Evolutionary conservation across 2,329 filamentous ascomycete genomes (phyloP).

Genomic region (Paraphoma chrysanthemicola): DNA sequence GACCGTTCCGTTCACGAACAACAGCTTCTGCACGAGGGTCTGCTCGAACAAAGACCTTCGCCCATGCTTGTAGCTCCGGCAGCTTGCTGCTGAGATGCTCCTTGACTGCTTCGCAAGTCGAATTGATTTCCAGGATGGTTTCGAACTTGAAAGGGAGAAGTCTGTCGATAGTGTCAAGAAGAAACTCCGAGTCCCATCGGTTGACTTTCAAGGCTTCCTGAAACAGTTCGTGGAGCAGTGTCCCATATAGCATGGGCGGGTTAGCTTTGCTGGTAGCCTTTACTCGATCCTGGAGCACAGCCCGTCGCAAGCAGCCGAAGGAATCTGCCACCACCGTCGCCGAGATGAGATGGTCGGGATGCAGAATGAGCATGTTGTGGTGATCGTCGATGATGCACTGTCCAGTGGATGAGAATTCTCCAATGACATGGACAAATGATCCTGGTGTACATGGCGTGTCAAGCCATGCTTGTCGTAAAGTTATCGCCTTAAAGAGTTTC

Average conservation of each 20-base stretch:
- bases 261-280: constrained; percentile 86
- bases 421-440: constrained; percentile 86
- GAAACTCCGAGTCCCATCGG: constrained; percentile 74
- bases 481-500: constrained; percentile 70
- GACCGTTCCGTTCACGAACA: constrained; percentile 79
- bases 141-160: constrained; percentile 82
- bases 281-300: constrained; percentile 92
- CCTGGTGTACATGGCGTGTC: constrained; percentile 78
- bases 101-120: constrained; percentile 73
- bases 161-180: constrained; percentile 70
- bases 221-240: constrained; percentile 93
- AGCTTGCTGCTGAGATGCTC: constrained; percentile 86
- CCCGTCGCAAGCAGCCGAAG: constrained; percentile 86
- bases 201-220: constrained; percentile 88
- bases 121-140: constrained; percentile 85
- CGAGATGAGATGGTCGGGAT: constrained; percentile 94
- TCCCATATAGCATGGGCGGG: constrained; percentile 86
- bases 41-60: constrained; percentile 76
- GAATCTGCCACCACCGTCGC: constrained; percentile 97
- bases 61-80: constrained; percentile 82
- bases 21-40: constrained; percentile 74
- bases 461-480: constrained; percentile 84
- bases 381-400: constrained; percentile 84
- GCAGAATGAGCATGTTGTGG: constrained; percentile 84
- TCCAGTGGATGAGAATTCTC: constrained; percentile 72